A percentile compares a stretch with the other conserved stretches of the same genome.
phyloP scores from a whole-genome alignment of 257 asterid genomes.

The Forsythia viridissima region DNA sequence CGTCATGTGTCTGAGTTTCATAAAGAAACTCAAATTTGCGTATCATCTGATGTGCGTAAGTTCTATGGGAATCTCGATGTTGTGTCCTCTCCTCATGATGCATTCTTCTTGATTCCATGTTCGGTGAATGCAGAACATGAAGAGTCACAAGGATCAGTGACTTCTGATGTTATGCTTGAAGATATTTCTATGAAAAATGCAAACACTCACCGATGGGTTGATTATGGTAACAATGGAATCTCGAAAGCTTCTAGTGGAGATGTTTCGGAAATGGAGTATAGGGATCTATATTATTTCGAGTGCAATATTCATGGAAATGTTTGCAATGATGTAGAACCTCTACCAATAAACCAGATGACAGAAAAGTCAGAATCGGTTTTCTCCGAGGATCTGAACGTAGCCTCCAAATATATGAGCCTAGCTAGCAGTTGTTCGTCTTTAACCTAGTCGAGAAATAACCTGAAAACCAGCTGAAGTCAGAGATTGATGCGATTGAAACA shows the following conservation, averaged over 20 bases:
- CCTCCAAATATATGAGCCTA: background rate
- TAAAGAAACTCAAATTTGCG: slow-evolving; percentile 21
- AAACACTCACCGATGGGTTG: background rate
- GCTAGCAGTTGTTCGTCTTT: background rate
- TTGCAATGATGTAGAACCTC: background rate
- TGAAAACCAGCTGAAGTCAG: slow-evolving; percentile 30
- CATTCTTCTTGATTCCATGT: slow-evolving; percentile 31
- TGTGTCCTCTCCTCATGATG: slow-evolving; percentile 22
- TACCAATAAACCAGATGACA: background rate
- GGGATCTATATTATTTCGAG: background rate
- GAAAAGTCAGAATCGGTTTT: background rate
- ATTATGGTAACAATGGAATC: background rate
- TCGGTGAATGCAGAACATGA: slow-evolving; percentile 9
- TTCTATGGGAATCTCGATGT: slow-evolving; percentile 17
- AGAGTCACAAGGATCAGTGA: slow-evolving; percentile 4
- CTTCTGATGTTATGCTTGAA: background rate
- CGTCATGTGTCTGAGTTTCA: slow-evolving; percentile 15
- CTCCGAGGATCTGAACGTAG: background rate
- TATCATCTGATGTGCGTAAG: slow-evolving; percentile 23
- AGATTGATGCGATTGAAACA: slow-evolving; percentile 35
- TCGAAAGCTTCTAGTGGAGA: background rate
- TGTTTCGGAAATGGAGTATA: background rate
- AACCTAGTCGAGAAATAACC: slow-evolving; percentile 16
- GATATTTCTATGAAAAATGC: background rate
- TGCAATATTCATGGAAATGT: background rate